Evolutionary conservation across 176 grass and related monocot species (phyloP).

Genomic region (Carex myosuroides): DNA sequence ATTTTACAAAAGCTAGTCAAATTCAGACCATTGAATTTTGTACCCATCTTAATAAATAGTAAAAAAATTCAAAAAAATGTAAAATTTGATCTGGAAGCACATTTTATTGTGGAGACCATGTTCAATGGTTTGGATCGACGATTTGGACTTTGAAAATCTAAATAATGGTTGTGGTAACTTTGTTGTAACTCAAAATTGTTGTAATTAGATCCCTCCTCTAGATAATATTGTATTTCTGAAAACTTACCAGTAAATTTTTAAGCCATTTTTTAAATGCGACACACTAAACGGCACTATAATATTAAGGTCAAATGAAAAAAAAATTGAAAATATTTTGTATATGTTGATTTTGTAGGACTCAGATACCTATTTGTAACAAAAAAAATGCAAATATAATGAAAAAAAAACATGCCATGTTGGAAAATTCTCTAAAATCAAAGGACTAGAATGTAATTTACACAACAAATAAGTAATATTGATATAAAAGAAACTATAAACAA

Average conservation of each 20-base stretch:
- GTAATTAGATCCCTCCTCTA: too few species aligned
- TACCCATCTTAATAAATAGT: too few species aligned
- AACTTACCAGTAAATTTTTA: background rate
- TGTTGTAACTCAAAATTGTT: too few species aligned
- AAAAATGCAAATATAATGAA: background rate
- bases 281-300: background rate
- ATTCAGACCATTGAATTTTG: too few species aligned
- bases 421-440: background rate
- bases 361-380: background rate
- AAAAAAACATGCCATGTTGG: constrained; percentile 3
- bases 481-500: constrained; percentile 17
- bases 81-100: too few species aligned
- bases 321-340: background rate
- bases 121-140: too few species aligned
- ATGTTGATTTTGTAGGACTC: background rate
- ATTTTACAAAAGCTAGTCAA: too few species aligned
- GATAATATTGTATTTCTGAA: background rate
- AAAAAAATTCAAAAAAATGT: too few species aligned
- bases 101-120: too few species aligned
- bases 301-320: background rate
- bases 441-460: background rate
- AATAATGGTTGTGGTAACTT: too few species aligned
- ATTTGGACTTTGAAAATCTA: too few species aligned
- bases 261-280: background rate
- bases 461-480: constrained; percentile 32